A percentile compares a stretch with the other conserved stretches of the same genome.
Evolutionary conservation across 306 rosid species (phyloP).

Genomic region (Cicer chorassanicum): DNA sequence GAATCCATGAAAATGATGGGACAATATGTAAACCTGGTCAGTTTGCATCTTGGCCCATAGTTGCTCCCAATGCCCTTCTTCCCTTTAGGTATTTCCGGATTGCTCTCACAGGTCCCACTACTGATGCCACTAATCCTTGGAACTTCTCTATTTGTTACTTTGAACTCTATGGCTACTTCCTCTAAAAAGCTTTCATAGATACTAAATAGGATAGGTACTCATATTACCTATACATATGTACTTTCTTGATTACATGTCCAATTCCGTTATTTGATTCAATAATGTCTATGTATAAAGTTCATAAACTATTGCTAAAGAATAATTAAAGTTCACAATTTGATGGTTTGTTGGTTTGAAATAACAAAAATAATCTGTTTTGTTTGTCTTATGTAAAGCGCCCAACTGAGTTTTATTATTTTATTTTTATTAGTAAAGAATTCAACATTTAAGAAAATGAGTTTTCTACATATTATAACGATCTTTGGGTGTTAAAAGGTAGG

Average conservation of each 20-base stretch:
- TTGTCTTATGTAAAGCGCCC: not conserved
- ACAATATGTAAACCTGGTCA: conserved; percentile 83
- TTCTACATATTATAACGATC: too few species aligned
- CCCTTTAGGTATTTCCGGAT: conserved; percentile 82
- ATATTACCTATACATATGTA: not conserved
- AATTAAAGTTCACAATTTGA: not conserved
- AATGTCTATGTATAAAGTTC: conserved; percentile 8
- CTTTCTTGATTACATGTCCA: not conserved
- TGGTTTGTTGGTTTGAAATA: not conserved
- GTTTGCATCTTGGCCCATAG: conserved; percentile 89
- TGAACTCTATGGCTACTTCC: conserved; percentile 87
- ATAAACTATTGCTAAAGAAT: not conserved
- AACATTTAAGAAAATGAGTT: too few species aligned
- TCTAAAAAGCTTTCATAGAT: conserved; percentile 40
- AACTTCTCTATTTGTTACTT: conserved; percentile 79
- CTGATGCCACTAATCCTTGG: conserved; percentile 75
- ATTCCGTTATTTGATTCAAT: conserved; percentile 16
- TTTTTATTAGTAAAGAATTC: too few species aligned
- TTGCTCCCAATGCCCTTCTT: conserved; percentile 73
- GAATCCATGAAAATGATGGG: conserved; percentile 79
- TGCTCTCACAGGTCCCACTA: conserved; percentile 66
- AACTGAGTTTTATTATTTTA: too few species aligned
- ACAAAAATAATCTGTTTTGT: not conserved
- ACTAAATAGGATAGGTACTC: not conserved
- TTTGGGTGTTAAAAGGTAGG: too few species aligned